These are phyloP conservation scores for Grigorovia yakushimaensis DNA, from an alignment of 805 yeast genomes.

Conservation along the genomic window DNA sequence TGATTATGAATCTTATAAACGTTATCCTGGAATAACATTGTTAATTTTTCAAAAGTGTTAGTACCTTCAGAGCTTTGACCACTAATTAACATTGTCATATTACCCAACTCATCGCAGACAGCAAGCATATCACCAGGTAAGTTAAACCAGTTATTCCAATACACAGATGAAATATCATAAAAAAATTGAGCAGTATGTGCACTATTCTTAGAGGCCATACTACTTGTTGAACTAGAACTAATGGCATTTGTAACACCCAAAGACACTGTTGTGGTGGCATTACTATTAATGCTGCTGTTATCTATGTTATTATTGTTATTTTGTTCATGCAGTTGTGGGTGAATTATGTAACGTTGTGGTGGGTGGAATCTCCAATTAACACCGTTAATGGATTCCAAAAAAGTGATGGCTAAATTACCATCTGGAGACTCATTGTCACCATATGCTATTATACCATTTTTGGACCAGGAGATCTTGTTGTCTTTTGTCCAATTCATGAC, in stretches of 20 bases:
- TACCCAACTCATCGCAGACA: constrained; percentile 63
- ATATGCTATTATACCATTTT: constrained; percentile 76
- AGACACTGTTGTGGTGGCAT: constrained; percentile 5
- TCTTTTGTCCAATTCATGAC: constrained; percentile 12
- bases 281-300: constrained; percentile 4
- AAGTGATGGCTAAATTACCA: constrained; percentile 45
- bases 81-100: constrained; percentile 44
- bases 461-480: constrained; percentile 59
- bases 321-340: constrained; percentile 24
- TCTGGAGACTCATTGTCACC: constrained; percentile 32
- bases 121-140: constrained; percentile 69
- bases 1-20: constrained; percentile 25
- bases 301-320: not conserved
- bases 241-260: not conserved
- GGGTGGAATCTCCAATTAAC: constrained; percentile 64
- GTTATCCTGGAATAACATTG: constrained; percentile 33
- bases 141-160: constrained; percentile 55
- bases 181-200: constrained; percentile 20
- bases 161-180: constrained; percentile 37
- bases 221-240: not conserved
- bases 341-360: constrained; percentile 24
- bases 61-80: constrained; percentile 36
- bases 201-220: not conserved
- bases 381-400: constrained; percentile 68
- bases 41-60: constrained; percentile 25